Percentiles rank a stretch among this genome's conserved stretches.
These are phyloP conservation scores for Didymella lethalis DNA, from an alignment of 2,329 filamentous ascomycete species.

Conservation along the genomic window DNA sequence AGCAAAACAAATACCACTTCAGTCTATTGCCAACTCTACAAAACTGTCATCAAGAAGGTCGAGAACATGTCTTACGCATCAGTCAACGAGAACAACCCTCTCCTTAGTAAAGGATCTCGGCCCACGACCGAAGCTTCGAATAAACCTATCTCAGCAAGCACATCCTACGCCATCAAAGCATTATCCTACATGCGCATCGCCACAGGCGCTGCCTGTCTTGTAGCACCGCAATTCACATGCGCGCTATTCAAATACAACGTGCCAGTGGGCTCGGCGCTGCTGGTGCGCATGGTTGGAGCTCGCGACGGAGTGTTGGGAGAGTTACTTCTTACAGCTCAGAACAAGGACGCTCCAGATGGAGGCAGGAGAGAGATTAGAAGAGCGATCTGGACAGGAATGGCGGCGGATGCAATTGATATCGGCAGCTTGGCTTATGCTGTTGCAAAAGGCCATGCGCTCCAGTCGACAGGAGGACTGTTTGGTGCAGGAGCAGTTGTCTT, in stretches of 20 bases:
- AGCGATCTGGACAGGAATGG: conserved; percentile 35
- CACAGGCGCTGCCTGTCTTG: conserved; percentile 29
- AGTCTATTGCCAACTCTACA: neutral
- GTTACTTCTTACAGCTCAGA: conserved; percentile 34
- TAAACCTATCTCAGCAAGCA: conserved; percentile 22
- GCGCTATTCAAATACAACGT: conserved; percentile 30
- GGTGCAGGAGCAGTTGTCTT: conserved; percentile 28
- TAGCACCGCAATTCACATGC: conserved; percentile 33
- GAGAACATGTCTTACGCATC: conserved; percentile 4
- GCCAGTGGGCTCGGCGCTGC: conserved; percentile 19
- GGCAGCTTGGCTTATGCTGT: conserved; percentile 29
- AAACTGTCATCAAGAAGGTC: neutral
- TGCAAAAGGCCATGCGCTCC: conserved; percentile 31
- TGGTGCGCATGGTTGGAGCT: conserved; percentile 35
- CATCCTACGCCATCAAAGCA: conserved; percentile 29
- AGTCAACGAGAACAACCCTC: conserved; percentile 18
- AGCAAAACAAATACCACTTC: neutral
- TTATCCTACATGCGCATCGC: conserved; percentile 32
- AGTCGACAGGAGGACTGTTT: conserved; percentile 25
- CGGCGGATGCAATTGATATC: conserved; percentile 32
- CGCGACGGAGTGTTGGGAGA: conserved; percentile 37
- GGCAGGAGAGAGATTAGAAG: conserved; percentile 33
- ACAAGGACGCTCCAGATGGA: conserved; percentile 24
- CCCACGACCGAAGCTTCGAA: conserved; percentile 11
- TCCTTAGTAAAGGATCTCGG: conserved; percentile 23